Evolutionary conservation across 2,329 filamentous ascomycete genomes (phyloP).

Genomic region (Verticillium zaregamsianum): DNA sequence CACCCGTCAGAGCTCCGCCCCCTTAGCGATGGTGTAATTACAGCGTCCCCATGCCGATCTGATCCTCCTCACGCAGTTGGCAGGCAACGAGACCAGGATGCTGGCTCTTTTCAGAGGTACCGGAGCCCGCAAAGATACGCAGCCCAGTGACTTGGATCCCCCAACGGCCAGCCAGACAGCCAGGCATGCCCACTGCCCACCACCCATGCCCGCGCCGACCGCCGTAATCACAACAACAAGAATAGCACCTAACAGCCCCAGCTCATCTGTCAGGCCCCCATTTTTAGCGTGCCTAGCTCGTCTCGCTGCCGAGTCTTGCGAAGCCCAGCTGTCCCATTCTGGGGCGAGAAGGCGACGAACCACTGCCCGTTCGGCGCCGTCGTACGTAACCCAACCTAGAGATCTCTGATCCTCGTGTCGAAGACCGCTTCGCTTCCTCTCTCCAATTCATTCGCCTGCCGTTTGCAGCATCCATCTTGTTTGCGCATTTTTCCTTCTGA

Average conservation of each 20-base stretch:
- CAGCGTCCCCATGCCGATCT: background rate
- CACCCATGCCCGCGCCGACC: background rate
- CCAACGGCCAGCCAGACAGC: background rate
- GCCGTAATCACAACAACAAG: background rate
- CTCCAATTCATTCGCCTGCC: background rate
- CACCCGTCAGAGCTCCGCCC: background rate
- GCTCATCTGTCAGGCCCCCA: background rate
- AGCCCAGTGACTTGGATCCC: background rate
- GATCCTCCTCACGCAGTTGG: background rate
- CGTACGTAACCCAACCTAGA: background rate
- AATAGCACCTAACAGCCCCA: background rate
- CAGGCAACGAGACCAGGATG: background rate
- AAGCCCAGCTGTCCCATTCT: background rate
- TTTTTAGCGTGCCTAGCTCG: background rate
- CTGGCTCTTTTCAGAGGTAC: background rate
- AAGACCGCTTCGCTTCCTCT: background rate
- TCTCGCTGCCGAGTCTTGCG: background rate
- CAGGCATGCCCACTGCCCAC: background rate
- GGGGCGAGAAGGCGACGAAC: background rate
- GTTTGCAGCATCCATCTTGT: background rate
- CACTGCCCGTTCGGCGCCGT: background rate
- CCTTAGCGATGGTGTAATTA: background rate
- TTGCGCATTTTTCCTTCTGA: background rate
- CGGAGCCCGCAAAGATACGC: background rate
- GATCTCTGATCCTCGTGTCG: background rate